Percentiles rank a stretch among this genome's conserved stretches.
Evolutionary conservation across 768 basidiomycete species (phyloP).

Genomic region (Piloderma croceum): DNA sequence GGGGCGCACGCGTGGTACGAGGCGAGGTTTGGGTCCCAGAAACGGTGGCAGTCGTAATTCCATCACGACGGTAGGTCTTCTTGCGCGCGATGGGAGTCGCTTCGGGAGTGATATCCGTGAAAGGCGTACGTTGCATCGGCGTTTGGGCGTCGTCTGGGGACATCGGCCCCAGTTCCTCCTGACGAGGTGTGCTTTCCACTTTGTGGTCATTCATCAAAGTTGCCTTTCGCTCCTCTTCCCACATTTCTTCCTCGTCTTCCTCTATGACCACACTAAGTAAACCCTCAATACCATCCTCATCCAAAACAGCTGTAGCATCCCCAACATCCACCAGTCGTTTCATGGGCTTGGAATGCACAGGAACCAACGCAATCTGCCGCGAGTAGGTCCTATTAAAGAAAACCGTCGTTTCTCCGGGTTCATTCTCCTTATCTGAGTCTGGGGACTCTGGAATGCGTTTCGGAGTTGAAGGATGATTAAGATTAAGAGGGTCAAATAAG

Average conservation of each 20-base stretch:
- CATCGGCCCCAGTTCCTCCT: constrained; percentile 27
- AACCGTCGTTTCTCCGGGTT: too few relatives aligned
- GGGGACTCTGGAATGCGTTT: too few relatives aligned
- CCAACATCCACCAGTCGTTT: constrained; percentile 46
- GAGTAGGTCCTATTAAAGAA: constrained; percentile 31
- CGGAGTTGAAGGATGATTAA: too few relatives aligned
- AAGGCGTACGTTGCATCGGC: constrained; percentile 3
- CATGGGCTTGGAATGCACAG: constrained; percentile 20
- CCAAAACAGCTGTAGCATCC: constrained; percentile 34
- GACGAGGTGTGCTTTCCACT: constrained; percentile 1
- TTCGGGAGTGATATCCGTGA: constrained; percentile 4
- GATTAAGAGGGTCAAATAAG: too few relatives aligned
- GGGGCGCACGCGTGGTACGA: constrained; percentile 6
- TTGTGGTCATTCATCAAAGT: constrained; percentile 12
- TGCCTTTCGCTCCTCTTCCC: constrained; percentile 18
- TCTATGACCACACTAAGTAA: too few relatives aligned
- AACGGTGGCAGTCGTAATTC: not conserved
- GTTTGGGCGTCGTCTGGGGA: constrained; percentile 24
- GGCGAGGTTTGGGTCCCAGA: not conserved
- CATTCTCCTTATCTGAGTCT: too few relatives aligned
- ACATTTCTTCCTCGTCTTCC: constrained; percentile 30
- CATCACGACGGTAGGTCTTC: not conserved
- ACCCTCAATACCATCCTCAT: too few relatives aligned
- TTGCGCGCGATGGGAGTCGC: constrained; percentile 11
- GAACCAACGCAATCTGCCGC: constrained; percentile 4